phyloP scores from a whole-genome alignment of 2,329 filamentous ascomycete genomes.

The Uncinocarpus reesii region DNA sequence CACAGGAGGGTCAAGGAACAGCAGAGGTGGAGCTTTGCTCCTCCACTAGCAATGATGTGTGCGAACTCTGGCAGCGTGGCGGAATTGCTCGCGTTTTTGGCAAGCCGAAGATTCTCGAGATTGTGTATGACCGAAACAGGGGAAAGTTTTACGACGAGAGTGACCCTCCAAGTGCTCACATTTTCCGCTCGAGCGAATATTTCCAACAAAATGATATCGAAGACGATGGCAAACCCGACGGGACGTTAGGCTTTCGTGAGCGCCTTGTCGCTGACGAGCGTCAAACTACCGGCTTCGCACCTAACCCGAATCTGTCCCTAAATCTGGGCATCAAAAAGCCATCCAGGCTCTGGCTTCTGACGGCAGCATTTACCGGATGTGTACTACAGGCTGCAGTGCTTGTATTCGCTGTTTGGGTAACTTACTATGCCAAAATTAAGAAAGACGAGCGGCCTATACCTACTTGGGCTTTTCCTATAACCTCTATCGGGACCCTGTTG shows the following conservation, averaged over 20 bases:
- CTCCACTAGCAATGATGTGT: slow-evolving; percentile 20
- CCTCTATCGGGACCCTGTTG: slow-evolving; percentile 25
- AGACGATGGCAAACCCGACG: background rate
- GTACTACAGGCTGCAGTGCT: slow-evolving; percentile 12
- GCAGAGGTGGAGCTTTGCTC: slow-evolving; percentile 38
- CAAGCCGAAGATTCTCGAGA: background rate
- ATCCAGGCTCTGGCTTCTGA: background rate
- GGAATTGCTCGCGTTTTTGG: slow-evolving; percentile 13
- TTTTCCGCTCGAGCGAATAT: slow-evolving; percentile 4
- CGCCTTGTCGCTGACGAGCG: too few relatives aligned
- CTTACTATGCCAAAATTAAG: background rate
- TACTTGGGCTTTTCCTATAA: slow-evolving; percentile 26
- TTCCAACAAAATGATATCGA: background rate
- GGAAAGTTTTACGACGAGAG: slow-evolving; percentile 26
- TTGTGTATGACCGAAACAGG: slow-evolving; percentile 22
- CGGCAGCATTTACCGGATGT: slow-evolving; percentile 20
- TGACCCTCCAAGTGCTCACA: background rate
- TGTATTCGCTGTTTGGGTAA: slow-evolving; percentile 6
- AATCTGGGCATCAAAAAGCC: slow-evolving; percentile 19
- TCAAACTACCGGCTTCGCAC: slow-evolving; percentile 5
- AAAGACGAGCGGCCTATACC: background rate
- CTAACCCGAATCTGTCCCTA: slow-evolving; percentile 20
- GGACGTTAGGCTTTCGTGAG: too few relatives aligned
- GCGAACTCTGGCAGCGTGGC: slow-evolving; percentile 22
- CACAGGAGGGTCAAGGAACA: slow-evolving; percentile 31